Percentiles rank a stretch among this genome's conserved stretches.
These are phyloP conservation scores for Excoecaria cochinchinensis DNA, from an alignment of 345 rosid species.

Conservation along the genomic window DNA sequence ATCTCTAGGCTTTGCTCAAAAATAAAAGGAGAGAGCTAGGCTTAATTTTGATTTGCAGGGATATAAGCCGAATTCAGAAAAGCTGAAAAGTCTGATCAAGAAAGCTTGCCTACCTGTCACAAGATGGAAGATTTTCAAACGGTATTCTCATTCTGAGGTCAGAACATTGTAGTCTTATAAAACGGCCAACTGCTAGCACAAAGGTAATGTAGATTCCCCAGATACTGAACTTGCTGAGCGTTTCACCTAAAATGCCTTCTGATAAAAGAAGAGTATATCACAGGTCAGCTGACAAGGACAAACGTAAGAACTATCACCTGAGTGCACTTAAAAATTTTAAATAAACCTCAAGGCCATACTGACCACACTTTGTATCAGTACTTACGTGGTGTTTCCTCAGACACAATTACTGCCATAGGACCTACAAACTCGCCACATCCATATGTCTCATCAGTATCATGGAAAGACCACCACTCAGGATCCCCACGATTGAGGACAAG, in stretches of 20 bases:
- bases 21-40: too few relatives aligned
- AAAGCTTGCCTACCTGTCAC: slow-evolving; percentile 37
- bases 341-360: not conserved
- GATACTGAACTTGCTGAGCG: slow-evolving; percentile 54
- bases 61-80: not conserved
- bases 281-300: not conserved
- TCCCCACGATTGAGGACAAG: slow-evolving; percentile 42
- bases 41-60: not conserved
- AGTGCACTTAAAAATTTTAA: not conserved
- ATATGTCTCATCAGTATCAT: slow-evolving; percentile 27
- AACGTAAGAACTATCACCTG: not conserved
- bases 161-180: slow-evolving; percentile 44
- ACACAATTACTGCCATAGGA: slow-evolving; percentile 46
- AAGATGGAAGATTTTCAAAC: slow-evolving; percentile 50
- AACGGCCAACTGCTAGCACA: slow-evolving; percentile 54
- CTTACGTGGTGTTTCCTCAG: slow-evolving; percentile 54
- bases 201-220: slow-evolving; percentile 55
- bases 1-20: not conserved
- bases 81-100: not conserved
- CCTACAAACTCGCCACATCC: slow-evolving; percentile 40
- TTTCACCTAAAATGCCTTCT: slow-evolving; percentile 58
- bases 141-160: slow-evolving; percentile 54
- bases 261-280: slow-evolving; percentile 9
- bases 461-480: slow-evolving; percentile 53
- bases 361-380: not conserved